Evolutionary conservation across 306 rosid species (phyloP).

Genomic region (Glycine latifolia): DNA sequence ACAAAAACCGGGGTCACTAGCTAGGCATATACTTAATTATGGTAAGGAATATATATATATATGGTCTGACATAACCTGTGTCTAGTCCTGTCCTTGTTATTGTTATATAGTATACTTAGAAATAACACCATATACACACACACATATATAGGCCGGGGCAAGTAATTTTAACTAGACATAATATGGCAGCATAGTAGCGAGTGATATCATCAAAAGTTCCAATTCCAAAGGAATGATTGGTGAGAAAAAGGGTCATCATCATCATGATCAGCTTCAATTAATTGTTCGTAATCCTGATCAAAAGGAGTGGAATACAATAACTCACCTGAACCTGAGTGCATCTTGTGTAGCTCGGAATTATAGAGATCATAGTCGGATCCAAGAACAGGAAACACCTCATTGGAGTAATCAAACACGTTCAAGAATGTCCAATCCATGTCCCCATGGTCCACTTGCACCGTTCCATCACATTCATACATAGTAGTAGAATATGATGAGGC

Average conservation of each 20-base stretch:
- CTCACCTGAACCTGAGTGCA: slow-evolving; percentile 56
- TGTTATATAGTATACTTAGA: neutral
- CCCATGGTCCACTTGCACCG: slow-evolving; percentile 38
- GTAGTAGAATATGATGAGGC: slow-evolving; percentile 24
- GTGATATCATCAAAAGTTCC: slow-evolving; percentile 60
- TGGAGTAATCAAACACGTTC: slow-evolving; percentile 42
- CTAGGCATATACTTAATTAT: neutral
- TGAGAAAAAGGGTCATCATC: slow-evolving; percentile 41
- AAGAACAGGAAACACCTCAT: neutral
- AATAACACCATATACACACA: slow-evolving; percentile 2
- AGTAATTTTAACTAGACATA: neutral
- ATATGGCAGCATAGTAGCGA: neutral
- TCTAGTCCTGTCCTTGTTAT: slow-evolving; percentile 1
- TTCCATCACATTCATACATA: neutral
- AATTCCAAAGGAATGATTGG: slow-evolving; percentile 59
- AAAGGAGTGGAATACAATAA: slow-evolving; percentile 36
- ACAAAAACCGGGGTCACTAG: neutral
- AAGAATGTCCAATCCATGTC: slow-evolving; percentile 66
- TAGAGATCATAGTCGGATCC: slow-evolving; percentile 28
- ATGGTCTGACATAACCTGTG: neutral
- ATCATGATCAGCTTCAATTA: slow-evolving; percentile 17
- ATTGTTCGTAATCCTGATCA: slow-evolving; percentile 7
- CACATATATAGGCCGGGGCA: too few relatives aligned
- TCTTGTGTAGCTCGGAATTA: slow-evolving; percentile 43
- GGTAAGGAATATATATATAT: neutral